Base-by-base conservation (phyloP, 768 basidiomycete genomes). In the Lentinula detonsa region DNA sequence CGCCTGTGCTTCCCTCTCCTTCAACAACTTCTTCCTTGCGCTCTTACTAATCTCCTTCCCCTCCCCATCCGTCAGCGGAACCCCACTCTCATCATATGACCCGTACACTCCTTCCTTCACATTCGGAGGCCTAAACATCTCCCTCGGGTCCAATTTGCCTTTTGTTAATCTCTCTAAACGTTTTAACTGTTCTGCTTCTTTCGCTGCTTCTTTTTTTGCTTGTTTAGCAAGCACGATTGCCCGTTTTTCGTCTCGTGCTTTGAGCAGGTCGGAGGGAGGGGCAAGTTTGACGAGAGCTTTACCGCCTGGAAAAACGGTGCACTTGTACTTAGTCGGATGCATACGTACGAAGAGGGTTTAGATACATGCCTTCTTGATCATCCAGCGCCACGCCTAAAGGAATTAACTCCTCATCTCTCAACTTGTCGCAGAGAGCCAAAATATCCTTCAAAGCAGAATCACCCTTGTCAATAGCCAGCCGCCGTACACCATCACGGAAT, bases 371-470 rank as follows among this genome's bases (percentile, higher is more conserved):
- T 79, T 95, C 93, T 76, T 94, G 93, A 76, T 99, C 97, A 70
- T 98, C 97, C 37, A 99, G 77, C 8, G 95, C 95, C 5, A 99
- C 93, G 7, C 97, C 97, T 54, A 98, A 78, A n/a, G 94, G 88
- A 46, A 95, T 88, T 45, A 98, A 77, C 68, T 97, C 95, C 37
- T 83, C 78, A 69, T 98, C 96, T 15, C 97, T 85, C 62, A 99
- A 81, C 64, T 85, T 86, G 76, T 99, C 97, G 68, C 87, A 95
- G 23, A 97, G 82, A 23, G 85, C 81, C 51, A 99, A 76, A 64
- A 98, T 91, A 63, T 95, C 91, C 70, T 86, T 86, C 42, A 89
- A 72, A 2, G 90, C 81, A 18, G 79, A 74, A 10, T 87, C 85
- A 18, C 78, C 78, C 69, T 85, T 87, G 34, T 78, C 79, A 67